Conservation (phyloP, 2,329 filamentous ascomycete genomes). For the Fusarium cyanostomum region DNA sequence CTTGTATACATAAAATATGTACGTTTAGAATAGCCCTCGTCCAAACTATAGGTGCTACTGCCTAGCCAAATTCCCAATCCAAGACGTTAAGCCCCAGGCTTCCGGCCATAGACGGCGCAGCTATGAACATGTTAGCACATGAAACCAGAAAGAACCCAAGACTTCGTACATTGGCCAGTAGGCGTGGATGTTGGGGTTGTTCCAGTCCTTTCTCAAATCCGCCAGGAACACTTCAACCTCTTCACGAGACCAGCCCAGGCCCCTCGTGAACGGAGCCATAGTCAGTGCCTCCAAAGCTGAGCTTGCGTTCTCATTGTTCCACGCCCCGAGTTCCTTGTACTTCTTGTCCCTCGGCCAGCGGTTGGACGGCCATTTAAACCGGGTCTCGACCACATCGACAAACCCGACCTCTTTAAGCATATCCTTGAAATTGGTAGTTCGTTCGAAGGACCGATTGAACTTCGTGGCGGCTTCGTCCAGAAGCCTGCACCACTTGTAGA, state of each 20-base stretch:
- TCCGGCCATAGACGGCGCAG: slow-evolving; percentile 27
- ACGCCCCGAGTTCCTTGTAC: slow-evolving; percentile 59
- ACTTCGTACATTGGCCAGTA: slow-evolving; percentile 32
- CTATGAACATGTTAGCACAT: slow-evolving; percentile 10
- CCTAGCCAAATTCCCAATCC: background rate
- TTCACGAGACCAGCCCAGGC: slow-evolving; percentile 28
- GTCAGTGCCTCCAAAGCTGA: slow-evolving; percentile 43
- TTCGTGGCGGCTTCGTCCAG: slow-evolving; percentile 43
- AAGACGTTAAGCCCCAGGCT: slow-evolving; percentile 14
- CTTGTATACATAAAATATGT: too few relatives aligned
- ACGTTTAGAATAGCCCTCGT: too few relatives aligned
- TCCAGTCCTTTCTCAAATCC: slow-evolving; percentile 23
- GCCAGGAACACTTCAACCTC: slow-evolving; percentile 25
- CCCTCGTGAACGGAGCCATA: slow-evolving; percentile 43
- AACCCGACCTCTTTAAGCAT: slow-evolving; percentile 61
- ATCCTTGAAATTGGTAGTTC: slow-evolving; percentile 33
- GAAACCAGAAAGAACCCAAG: fast-evolving
- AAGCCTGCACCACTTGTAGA: slow-evolving; percentile 40
- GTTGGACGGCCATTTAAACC: slow-evolving; percentile 59
- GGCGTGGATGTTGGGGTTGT: slow-evolving; percentile 27
- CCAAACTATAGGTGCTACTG: too few relatives aligned
- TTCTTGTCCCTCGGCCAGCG: slow-evolving; percentile 60
- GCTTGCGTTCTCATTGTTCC: slow-evolving; percentile 38
- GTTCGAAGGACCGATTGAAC: slow-evolving; percentile 41
- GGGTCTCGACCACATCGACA: slow-evolving; percentile 56